These are phyloP conservation scores for Blastocystis sp. DNA, from an alignment of 352 stramenopile genomes.

Conservation along the genomic window DNA sequence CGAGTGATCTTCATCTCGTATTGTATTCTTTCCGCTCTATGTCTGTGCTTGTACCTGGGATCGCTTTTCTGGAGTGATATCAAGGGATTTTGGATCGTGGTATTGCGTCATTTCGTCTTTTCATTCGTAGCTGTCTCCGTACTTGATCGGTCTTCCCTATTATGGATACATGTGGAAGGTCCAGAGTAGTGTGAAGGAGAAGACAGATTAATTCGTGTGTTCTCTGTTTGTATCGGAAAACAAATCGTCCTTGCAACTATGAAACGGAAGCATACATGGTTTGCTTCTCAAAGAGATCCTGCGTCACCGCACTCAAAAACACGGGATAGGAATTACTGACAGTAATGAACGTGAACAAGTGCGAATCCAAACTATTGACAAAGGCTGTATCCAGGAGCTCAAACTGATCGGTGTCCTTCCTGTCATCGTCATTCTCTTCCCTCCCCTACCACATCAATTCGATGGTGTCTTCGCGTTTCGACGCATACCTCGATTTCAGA, in stretches of 20 bases:
- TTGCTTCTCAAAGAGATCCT: constrained; percentile 49
- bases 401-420: constrained; percentile 29
- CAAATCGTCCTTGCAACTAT: background rate
- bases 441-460: constrained; percentile 22
- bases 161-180: constrained; percentile 50
- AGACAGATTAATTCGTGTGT: constrained; percentile 21
- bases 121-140: constrained; percentile 35
- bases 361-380: constrained; percentile 29
- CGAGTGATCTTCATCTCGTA: constrained; percentile 46
- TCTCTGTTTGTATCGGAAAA: background rate
- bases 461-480: background rate
- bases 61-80: constrained; percentile 34
- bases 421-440: background rate
- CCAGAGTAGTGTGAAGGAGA: constrained; percentile 46
- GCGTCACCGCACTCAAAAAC: constrained; percentile 46
- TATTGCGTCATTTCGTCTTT: background rate
- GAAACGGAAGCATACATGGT: background rate
- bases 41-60: background rate
- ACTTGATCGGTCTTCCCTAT: constrained; percentile 49
- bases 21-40: background rate
- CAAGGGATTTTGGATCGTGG: constrained; percentile 46
- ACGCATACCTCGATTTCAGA: background rate
- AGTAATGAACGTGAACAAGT: constrained; percentile 38
- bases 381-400: constrained; percentile 27
- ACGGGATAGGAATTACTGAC: constrained; percentile 36